Evolutionary conservation across 257 asterid species (phyloP), one percentile per base, ranked within the genome.

Genomic region (Solanum okadae): DNA sequence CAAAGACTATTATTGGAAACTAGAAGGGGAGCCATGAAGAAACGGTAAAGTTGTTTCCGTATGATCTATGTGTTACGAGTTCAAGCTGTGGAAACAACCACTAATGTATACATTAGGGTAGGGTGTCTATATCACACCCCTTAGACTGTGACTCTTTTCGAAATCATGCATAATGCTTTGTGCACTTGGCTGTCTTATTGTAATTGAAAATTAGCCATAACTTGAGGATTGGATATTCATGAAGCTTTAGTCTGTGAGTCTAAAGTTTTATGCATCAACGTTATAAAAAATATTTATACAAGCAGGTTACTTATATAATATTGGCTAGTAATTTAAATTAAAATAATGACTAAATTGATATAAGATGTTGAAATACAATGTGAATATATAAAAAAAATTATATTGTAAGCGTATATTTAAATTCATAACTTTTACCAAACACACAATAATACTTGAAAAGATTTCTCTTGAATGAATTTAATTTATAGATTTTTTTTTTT

Each of bases 131-230:
- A 7, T 31, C 23, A 29, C 1, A 29, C 3, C 38, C 38, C 11
- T 3, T 29, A 2, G n/a, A 4, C n/a, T 14, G 6, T 3, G 40
- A 8, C n/a, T 31, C 14, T 31, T 71, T 5, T 0, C 0, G 0
- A 8, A 8, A 71, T 10, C 3, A 2, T 31, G 3, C 13, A 18
- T 71, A 0, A 71, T 71, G n/a, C n/a, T 71, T 31, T 16, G n/a
- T 71, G 23, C n/a, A 33, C 0, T 3, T 0, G 6, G 5, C 2
- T 38, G 0, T 9, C 38, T 70, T 29, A 16, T 14, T 81, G 22
- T 10, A 29, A 27, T 16, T 18, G 27, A 25, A 81, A 9, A 44
- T 49, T 29, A 81, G 12, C 70, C 29, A 16, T 5, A 46, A 27
- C 29, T 27, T 79, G 1, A 81, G 34, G 67, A 49, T 49, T 18